Evolutionary conservation across 495 filamentous ascomycete genomes (phyloP), one percentile per base, ranked within the genome.

Genomic region (Penicillium macrosclerotiorum): DNA sequence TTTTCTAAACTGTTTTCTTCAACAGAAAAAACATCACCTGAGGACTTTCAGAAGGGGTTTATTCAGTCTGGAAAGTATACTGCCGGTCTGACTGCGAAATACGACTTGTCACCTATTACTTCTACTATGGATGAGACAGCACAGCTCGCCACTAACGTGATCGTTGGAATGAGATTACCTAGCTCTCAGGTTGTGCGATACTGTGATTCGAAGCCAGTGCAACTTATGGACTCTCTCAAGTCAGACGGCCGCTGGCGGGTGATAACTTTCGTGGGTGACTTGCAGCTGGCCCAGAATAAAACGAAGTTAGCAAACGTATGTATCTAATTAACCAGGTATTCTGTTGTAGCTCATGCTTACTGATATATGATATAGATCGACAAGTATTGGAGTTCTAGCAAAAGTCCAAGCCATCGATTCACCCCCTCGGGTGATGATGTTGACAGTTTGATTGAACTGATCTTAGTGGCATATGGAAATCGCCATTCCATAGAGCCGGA

Each of bases 231-330:
- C 4, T 51, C 63, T 9, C 59, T 83, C 9, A 67, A 65, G 31
- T 70, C 66, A 1, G 79, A 87, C 54, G 85, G 86, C 0, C 68
- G 77, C 4, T 90, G 80, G 70, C 63, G 84, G 1, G 61, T 89
- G 35, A 74, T 89, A 59, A 25, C 49, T 20, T 45, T 72, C 42
- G 42, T 75, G 0, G 85, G 85, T 3, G 75, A 86, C 59, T 57
- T 88, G 9, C 47, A 60, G 12, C 3, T 69, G 37, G 12, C 67
- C 40, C 48, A 50, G 51, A 69, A 50, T n/a, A 54, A 54, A 16
- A 30, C 35, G 9, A 57, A 68, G 40, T 42, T 83, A 27, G 51
- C 65, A 4, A 66, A 67, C 56, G 80, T 81, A 55, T 14, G 6
- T 23, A 13, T 8, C 36, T 2, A 8, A 5, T 29, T n/a, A 6